Evolutionary conservation across 1,284 basidiomycete genomes (phyloP).

Genomic region (Schizophyllum commune): DNA sequence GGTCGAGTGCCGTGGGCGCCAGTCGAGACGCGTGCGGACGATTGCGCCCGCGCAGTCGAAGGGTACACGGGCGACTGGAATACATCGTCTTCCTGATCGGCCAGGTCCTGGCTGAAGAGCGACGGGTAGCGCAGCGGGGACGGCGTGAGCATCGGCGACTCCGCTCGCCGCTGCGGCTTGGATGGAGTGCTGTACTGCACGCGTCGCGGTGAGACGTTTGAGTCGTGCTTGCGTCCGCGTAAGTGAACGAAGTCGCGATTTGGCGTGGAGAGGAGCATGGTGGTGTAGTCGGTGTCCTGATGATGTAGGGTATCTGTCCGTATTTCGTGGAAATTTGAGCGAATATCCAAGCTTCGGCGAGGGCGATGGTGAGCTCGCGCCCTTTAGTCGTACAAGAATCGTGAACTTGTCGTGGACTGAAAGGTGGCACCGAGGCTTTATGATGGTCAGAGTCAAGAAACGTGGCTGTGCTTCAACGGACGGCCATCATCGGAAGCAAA

Average conservation of each 20-base stretch:
- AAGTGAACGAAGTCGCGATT: neutral
- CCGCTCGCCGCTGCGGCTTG: conserved; percentile 14
- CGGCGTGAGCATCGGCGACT: conserved; percentile 52
- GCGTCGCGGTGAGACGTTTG: neutral
- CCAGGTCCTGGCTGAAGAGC: conserved; percentile 17
- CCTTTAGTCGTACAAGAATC: neutral
- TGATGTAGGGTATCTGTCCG: neutral
- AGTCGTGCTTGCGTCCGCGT: neutral
- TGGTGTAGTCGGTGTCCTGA: neutral
- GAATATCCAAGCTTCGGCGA: neutral
- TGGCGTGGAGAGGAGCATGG: neutral
- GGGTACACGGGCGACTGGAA: conserved; percentile 44
- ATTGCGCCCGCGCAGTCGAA: conserved; percentile 29
- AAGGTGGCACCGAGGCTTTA: neutral
- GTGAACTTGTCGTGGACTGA: neutral
- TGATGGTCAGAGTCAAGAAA: neutral
- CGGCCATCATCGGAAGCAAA: neutral
- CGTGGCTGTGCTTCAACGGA: neutral
- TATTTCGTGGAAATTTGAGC: neutral
- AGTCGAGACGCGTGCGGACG: conserved; percentile 27
- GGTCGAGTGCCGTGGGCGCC: conserved; percentile 40
- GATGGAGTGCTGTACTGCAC: neutral
- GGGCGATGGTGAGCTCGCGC: neutral
- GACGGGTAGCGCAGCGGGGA: conserved; percentile 46
- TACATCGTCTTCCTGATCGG: conserved; percentile 36